These are phyloP conservation scores for Agapanthus africanus DNA, from an alignment of 106 monocot species.

Conservation along the genomic window DNA sequence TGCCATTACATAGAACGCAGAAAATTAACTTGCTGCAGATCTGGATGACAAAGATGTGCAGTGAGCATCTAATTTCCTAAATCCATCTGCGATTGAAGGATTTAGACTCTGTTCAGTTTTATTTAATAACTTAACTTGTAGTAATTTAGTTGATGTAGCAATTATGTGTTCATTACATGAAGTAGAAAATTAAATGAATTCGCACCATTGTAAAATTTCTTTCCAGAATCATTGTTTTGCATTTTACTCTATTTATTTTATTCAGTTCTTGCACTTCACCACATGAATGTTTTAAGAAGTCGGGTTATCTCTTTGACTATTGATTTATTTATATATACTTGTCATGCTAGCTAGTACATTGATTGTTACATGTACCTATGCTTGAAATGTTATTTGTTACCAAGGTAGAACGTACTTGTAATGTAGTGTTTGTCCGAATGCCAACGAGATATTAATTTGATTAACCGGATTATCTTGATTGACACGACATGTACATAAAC, in stretches of 20 bases:
- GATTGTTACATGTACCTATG: too few relatives aligned
- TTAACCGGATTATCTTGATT: too few relatives aligned
- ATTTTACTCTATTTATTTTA: background rate
- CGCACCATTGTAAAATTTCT: background rate
- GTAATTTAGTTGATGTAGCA: background rate
- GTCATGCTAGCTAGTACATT: too few relatives aligned
- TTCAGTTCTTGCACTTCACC: background rate
- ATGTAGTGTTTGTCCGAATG: too few relatives aligned
- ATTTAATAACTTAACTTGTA: background rate
- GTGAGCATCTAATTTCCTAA: background rate
- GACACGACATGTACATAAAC: too few relatives aligned
- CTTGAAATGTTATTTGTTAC: too few relatives aligned
- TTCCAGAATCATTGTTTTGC: background rate
- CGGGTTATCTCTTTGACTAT: background rate
- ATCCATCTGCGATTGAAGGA: too few relatives aligned
- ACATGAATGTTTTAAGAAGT: background rate
- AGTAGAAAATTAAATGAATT: background rate
- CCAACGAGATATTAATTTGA: too few relatives aligned
- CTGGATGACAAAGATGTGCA: background rate
- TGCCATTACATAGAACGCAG: background rate
- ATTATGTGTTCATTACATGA: background rate
- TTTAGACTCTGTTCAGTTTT: background rate
- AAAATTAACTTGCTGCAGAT: background rate
- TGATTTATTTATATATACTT: background rate
- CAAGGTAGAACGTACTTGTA: too few relatives aligned